Conservation (phyloP, 2,329 filamentous ascomycete genomes). For the Rutstroemia sydowiana region DNA sequence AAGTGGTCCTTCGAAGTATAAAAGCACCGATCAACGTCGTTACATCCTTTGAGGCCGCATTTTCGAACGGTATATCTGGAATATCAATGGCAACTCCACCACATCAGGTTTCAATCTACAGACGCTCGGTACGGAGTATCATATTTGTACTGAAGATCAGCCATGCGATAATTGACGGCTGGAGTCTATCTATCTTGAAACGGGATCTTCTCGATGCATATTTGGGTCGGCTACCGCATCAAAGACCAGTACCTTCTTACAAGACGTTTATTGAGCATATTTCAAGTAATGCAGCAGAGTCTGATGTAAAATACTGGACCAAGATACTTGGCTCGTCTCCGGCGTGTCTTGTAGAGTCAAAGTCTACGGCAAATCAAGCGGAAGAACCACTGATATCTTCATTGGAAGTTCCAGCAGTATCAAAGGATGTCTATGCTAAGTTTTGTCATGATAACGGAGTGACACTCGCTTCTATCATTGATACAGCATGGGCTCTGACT, state of each 20-base stretch:
- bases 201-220: slow-evolving; percentile 32
- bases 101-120: not conserved
- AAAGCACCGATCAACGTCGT: not conserved
- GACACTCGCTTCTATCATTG: not conserved
- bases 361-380: not conserved
- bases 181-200: slow-evolving; percentile 39
- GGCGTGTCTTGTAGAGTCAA: not conserved
- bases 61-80: not conserved
- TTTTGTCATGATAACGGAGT: slow-evolving; percentile 33
- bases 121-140: not conserved
- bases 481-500: slow-evolving; percentile 33
- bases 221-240: slow-evolving; percentile 31
- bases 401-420: not conserved
- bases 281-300: not conserved
- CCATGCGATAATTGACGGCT: slow-evolving; percentile 13
- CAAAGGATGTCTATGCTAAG: not conserved
- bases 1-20: not conserved
- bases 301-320: not conserved
- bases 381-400: not conserved
- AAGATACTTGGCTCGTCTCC: not conserved
- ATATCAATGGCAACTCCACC: not conserved
- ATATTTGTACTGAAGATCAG: slow-evolving; percentile 7
- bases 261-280: not conserved
- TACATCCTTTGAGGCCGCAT: not conserved
- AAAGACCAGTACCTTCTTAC: not conserved